Evolutionary conservation across 2,329 filamentous ascomycete species (phyloP).

Genomic region (Teratosphaeria pseudoeucalypti): DNA sequence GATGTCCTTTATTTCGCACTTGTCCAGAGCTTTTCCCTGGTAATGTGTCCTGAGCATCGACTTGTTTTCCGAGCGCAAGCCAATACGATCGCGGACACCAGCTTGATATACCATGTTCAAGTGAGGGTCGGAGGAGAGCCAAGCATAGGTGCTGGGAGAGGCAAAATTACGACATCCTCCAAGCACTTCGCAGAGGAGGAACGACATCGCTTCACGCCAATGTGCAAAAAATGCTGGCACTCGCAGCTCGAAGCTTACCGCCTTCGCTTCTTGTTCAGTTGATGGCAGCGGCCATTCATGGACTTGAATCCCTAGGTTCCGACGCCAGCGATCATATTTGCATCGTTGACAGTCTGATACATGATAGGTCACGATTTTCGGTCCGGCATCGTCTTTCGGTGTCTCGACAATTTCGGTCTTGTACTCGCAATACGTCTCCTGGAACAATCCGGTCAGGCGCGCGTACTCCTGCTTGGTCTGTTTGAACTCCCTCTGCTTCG

Average conservation of each 20-base stretch:
- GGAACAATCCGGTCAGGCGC: conserved; percentile 17
- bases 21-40: conserved; percentile 25
- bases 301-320: conserved; percentile 34
- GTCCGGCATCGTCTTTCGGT: conserved; percentile 14
- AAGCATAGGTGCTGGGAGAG: not conserved
- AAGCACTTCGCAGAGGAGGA: conserved; percentile 11
- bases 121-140: conserved; percentile 11
- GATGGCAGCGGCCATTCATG: conserved; percentile 43
- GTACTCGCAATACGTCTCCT: conserved; percentile 3
- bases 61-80: conserved; percentile 38
- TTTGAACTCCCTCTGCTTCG: conserved; percentile 18
- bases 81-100: conserved; percentile 17
- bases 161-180: not conserved
- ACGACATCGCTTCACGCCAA: conserved; percentile 37
- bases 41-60: conserved; percentile 42
- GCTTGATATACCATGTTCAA: conserved; percentile 1
- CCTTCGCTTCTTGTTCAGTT: conserved; percentile 26
- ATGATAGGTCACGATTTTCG: too few relatives aligned
- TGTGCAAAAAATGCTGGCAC: conserved; percentile 35
- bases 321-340: conserved; percentile 24
- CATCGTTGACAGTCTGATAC: conserved; percentile 35
- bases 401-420: conserved; percentile 10
- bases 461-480: conserved; percentile 28
- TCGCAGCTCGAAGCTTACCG: conserved; percentile 43
- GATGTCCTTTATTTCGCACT: conserved; percentile 30